Evolutionary conservation across 2,329 filamentous ascomycete species (phyloP), one percentile per base, ranked within the genome.

Genomic region (Epicoccum sorghinum): DNA sequence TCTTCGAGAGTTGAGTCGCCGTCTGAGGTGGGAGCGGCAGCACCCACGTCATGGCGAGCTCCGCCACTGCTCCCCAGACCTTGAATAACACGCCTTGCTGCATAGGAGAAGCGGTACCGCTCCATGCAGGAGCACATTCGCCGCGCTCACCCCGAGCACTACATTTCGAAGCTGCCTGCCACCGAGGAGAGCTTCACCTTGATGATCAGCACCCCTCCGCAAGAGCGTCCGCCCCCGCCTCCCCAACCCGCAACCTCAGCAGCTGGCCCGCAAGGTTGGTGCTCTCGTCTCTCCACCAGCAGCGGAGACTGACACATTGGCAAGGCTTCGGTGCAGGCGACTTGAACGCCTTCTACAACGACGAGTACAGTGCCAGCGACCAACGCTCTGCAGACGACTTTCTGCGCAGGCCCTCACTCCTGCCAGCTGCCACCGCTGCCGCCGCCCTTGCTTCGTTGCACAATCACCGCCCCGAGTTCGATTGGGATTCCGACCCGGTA

Each of bases 61-160:
- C 52, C 59, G 39, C 48, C 38, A 47, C 59, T 25, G 14, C 44
- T 6, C 14, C 50, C 52, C 47, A 50, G 58, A 60, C 47, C 43
- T 32, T 58, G 58, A 60, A 67, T 71, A 60, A 76, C 72, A 69
- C 69, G 66, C 57, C 67, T 52, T 59, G 58, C 47, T 66, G 45
- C 55, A 62, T 78, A 96, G 91, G 91, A 96, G 81, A 96, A 96
- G 79, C 86, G 91, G 66, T 99, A 93, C 80, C 92, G 95, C 76
- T 98, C 93, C 60, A 98, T 99, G 91, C 95, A 98, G 79, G 95
- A 99, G 84, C 95, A 99, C 74, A 98, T 99, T 71, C 91, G 95
- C 69, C 89, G 95, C 76, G 93, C 95, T 65, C 95, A 99, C 75
- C 93, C 93, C 58, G 92, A 96, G 75, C 89, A 97, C 76, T 98